Conservation (phyloP, 208 protist genomes). For the Acanthamoeba quina region DNA sequence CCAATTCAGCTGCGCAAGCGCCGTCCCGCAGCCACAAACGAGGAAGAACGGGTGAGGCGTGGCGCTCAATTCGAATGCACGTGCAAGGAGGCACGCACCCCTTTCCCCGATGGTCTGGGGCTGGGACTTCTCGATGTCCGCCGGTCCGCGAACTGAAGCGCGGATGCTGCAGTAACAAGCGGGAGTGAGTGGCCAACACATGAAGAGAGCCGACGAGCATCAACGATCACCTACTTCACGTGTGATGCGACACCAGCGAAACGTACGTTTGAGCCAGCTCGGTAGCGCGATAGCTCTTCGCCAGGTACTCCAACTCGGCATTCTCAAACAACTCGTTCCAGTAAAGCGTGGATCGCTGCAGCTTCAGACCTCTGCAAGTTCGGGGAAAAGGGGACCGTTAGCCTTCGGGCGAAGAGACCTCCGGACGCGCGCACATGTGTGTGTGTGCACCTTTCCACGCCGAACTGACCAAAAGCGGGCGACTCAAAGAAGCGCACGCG, state of each 20-base stretch:
- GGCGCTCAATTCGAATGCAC: neutral
- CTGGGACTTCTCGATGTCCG: neutral
- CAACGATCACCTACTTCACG: neutral
- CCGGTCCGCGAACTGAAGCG: neutral
- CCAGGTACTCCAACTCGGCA: conserved; percentile 8
- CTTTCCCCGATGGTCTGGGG: neutral
- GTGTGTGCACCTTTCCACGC: neutral
- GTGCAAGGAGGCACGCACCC: neutral
- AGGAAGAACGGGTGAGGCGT: neutral
- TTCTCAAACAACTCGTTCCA: conserved; percentile 63
- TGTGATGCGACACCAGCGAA: neutral
- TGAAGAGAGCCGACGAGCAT: neutral
- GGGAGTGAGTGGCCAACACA: neutral
- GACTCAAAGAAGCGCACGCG: conserved; percentile 58
- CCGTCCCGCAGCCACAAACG: neutral
- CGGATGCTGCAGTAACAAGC: neutral
- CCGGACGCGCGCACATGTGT: neutral
- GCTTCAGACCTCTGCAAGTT: neutral
- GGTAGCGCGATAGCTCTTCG: neutral
- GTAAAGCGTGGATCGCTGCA: conserved; percentile 45
- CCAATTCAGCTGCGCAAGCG: neutral
- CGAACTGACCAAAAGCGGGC: conserved; percentile 9
- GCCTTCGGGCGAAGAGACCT: neutral
- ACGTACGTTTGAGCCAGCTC: neutral
- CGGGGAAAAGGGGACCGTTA: neutral